A percentile compares a stretch with the other conserved stretches of the same genome.
phyloP scores from a whole-genome alignment of 2,329 filamentous ascomycete species.

The Sclerotinia spermophila region DNA sequence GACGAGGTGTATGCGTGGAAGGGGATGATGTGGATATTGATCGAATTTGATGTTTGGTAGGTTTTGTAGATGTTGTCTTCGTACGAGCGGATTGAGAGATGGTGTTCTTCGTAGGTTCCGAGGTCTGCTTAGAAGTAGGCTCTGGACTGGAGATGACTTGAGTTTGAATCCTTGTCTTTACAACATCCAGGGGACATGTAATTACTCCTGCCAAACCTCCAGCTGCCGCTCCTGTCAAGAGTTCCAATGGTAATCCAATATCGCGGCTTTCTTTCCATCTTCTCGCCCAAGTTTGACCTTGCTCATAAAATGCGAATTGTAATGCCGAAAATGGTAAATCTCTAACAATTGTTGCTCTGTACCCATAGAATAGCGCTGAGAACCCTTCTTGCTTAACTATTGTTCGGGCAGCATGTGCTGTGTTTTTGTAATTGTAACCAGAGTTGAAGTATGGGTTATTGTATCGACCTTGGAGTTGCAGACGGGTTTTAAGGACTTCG shows the following conservation, averaged over 20 bases:
- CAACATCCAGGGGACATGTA: conserved; percentile 93
- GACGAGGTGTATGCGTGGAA: conserved; percentile 74
- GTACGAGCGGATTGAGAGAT: conserved; percentile 24
- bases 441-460: conserved; percentile 93
- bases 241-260: conserved; percentile 80
- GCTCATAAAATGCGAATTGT: conserved; percentile 98
- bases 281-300: conserved; percentile 80
- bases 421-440: conserved; percentile 93
- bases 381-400: conserved; percentile 82
- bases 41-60: conserved; percentile 51
- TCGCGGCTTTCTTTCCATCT: conserved; percentile 74
- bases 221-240: conserved; percentile 83
- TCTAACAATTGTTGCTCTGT: conserved; percentile 89
- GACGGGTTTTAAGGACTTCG: conserved; percentile 93
- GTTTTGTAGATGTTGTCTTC: conserved; percentile 25
- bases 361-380: conserved; percentile 89
- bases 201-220: conserved; percentile 91
- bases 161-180: conserved; percentile 95
- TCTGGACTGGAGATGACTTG: conserved; percentile 59
- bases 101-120: conserved; percentile 19
- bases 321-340: conserved; percentile 94
- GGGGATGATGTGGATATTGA: conserved; percentile 87
- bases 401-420: conserved; percentile 76
- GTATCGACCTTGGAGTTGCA: conserved; percentile 90
- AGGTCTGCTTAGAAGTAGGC: conserved; percentile 28